Conservation (phyloP, 2,329 filamentous ascomycete species). For the Colletotrichum truncatum region DNA sequence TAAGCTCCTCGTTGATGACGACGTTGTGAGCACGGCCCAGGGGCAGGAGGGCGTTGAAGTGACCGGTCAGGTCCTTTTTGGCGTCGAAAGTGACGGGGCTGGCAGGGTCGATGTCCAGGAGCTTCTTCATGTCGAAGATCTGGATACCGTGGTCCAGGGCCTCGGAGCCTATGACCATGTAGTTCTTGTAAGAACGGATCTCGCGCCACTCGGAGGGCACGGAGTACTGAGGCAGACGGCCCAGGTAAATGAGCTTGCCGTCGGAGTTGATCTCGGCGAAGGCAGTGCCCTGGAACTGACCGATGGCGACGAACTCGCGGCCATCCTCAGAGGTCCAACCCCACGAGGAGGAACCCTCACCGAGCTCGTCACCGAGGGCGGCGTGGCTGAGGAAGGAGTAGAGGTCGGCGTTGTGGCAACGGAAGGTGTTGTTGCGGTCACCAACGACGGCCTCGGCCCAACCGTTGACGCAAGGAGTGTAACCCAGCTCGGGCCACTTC, state of each 20-base stretch:
- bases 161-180: constrained; percentile 49
- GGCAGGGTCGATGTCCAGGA: constrained; percentile 53
- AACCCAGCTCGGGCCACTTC: constrained; percentile 47
- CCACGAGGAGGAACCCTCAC: constrained; percentile 50
- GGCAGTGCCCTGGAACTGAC: constrained; percentile 53
- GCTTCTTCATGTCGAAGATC: constrained; percentile 69
- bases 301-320: constrained; percentile 55
- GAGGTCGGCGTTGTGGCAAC: constrained; percentile 58
- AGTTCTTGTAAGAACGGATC: constrained; percentile 45
- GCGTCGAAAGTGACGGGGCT: constrained; percentile 42
- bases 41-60: constrained; percentile 40
- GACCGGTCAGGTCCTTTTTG: constrained; percentile 41
- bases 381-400: constrained; percentile 65
- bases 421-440: constrained; percentile 57
- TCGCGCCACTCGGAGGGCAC: constrained; percentile 41
- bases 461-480: constrained; percentile 51
- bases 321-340: constrained; percentile 58
- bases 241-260: constrained; percentile 53
- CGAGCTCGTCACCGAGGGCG: constrained; percentile 55
- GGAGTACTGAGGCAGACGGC: constrained; percentile 42
- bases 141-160: constrained; percentile 63
- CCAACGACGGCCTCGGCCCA: constrained; percentile 53
- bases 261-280: constrained; percentile 53
- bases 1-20: constrained; percentile 56
- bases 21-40: constrained; percentile 54